Base-by-base conservation (phyloP, 2,329 filamentous ascomycete species). In the Xylaria arbuscula region DNA sequence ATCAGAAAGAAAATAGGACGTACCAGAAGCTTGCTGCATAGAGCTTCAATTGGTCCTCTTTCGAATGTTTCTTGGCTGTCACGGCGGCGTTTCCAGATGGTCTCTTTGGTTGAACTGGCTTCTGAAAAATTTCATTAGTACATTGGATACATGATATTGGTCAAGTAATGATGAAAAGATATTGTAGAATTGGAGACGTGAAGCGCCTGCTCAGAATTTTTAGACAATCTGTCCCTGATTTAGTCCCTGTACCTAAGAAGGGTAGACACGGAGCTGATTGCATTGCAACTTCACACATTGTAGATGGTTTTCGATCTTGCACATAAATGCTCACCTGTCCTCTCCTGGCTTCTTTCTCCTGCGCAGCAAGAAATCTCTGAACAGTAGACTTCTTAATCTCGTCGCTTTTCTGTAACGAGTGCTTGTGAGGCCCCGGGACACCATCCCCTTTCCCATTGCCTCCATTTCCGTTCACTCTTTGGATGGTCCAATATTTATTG, bases 1-100 rank as follows among this genome's bases (percentile, higher is more conserved):
- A 4, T 24, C 28, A n/a, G 13, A 45, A 62, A 61, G 68, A 62
- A 62, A 72, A 71, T 70, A 57, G 67, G 45, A 67, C 56, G 74
- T 82, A 93, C 92, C 93, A 97, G 79, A 94, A 96, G 78, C 92
- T 94, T 74, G 91, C 92, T 34, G 92, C 92, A 77, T 91, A 97
- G 1, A 97, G 83, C 79, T 93, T 94, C 58, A 97, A 80, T 8
- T 90, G 87, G 69, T 87, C 83, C 6, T 93, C 91, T 68, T 88
- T 88, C n/a, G 86, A 84, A 75, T 93, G 93, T 62, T 86, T 89
- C 76, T 89, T 88, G 8, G 87, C 90, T 1, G 93, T 97, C 54
- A 84, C 80, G 57, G 89, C 83, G 24, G 93, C 93, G 62, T 85
- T 80, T 10, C 92, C 93, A 2, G 91, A 92, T 19, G 92, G 89